Evolutionary conservation across 2,329 filamentous ascomycete genomes (phyloP).

Genomic region (Rhynchosporium secalis): DNA sequence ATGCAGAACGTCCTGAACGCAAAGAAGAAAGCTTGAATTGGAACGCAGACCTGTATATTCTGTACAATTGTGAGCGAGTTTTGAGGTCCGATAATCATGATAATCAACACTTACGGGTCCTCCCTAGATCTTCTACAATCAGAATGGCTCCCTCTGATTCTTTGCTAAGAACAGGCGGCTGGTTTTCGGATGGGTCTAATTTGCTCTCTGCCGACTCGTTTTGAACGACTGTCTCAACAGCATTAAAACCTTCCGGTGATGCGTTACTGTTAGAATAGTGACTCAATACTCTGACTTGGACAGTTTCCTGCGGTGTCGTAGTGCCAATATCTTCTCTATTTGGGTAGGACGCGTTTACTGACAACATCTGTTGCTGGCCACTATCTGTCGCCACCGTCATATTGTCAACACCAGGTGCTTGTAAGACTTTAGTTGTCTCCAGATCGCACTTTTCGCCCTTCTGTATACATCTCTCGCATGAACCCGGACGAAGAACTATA

Average conservation of each 20-base stretch:
- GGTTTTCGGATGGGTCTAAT: neutral
- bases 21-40: neutral
- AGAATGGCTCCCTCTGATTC: neutral
- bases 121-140: neutral
- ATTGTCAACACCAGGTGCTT: neutral
- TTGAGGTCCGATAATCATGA: neutral
- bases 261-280: neutral
- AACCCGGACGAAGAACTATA: neutral
- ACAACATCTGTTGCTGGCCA: neutral
- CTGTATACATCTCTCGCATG: neutral
- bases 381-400: neutral
- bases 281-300: neutral
- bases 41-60: neutral
- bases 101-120: neutral
- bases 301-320: neutral
- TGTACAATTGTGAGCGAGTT: neutral
- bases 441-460: neutral
- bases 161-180: neutral
- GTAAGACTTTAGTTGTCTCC: neutral
- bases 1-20: neutral
- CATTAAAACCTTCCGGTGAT: neutral
- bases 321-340: neutral
- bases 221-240: neutral
- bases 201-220: neutral
- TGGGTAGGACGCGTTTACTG: neutral